Evolutionary conservation across 2,329 filamentous ascomycete genomes (phyloP).

Genomic region (Lachnellula subtilissima): DNA sequence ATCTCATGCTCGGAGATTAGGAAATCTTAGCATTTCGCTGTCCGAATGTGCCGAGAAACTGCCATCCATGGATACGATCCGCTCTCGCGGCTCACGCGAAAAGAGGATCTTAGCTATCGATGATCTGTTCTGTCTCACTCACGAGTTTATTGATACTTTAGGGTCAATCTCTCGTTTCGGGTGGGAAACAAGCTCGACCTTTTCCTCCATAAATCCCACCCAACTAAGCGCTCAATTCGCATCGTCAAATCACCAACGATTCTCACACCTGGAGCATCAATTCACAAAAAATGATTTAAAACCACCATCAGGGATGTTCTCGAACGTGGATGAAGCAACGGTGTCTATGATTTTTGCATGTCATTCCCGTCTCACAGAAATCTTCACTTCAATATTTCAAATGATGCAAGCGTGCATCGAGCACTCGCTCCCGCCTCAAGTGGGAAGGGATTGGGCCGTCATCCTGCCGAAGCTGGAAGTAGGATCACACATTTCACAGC

Average conservation of each 20-base stretch:
- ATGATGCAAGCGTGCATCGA: constrained; percentile 10
- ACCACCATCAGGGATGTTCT: not conserved
- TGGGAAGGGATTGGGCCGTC: not conserved
- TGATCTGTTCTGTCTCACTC: constrained; percentile 6
- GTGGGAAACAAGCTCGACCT: not conserved
- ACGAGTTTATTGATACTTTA: constrained; percentile 1
- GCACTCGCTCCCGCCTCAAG: not conserved
- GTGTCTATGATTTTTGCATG: constrained; percentile 5
- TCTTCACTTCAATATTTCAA: constrained; percentile 5
- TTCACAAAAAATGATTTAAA: not conserved
- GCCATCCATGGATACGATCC: not conserved
- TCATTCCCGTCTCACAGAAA: constrained; percentile 5
- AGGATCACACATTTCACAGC: not conserved
- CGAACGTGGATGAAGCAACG: constrained; percentile 3
- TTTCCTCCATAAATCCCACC: not conserved
- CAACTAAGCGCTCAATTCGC: no score
- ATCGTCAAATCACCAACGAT: not conserved
- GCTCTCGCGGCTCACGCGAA: not conserved
- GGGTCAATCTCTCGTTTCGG: not conserved
- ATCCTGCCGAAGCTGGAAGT: constrained; percentile 7
- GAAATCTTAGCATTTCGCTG: not conserved
- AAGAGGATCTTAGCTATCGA: not conserved
- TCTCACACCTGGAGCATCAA: not conserved
- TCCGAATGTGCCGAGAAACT: constrained; percentile 1
- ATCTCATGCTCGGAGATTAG: constrained; percentile 1